These are phyloP conservation scores for Penicillium sclerotigenum DNA, from an alignment of 2,329 filamentous ascomycete species.

Conservation along the genomic window DNA sequence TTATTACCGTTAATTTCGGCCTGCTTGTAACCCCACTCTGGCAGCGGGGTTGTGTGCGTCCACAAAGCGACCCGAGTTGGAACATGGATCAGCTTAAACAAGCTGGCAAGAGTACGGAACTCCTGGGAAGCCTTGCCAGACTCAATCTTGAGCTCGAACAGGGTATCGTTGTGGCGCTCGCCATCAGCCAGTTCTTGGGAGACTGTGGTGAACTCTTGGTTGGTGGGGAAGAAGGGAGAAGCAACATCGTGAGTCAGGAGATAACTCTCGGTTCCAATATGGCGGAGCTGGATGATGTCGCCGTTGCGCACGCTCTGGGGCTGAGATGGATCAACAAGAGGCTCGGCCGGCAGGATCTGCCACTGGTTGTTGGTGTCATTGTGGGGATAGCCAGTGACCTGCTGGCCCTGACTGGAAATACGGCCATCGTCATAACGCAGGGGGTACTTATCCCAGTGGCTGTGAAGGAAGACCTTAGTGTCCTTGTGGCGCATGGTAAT, in stretches of 20 bases:
- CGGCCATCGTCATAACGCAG: slow-evolving; percentile 95
- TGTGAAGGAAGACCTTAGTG: slow-evolving; percentile 93
- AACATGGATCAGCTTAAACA: slow-evolving; percentile 94
- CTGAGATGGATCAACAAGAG: slow-evolving; percentile 51
- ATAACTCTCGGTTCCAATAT: slow-evolving; percentile 78
- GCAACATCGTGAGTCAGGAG: slow-evolving; percentile 95
- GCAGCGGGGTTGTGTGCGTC: slow-evolving; percentile 93
- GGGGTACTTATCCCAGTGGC: slow-evolving; percentile 83
- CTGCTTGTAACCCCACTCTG: slow-evolving; percentile 95
- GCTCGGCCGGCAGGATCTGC: slow-evolving; percentile 74
- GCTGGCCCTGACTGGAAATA: slow-evolving; percentile 95
- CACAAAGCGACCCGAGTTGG: slow-evolving; percentile 98
- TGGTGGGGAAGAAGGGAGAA: slow-evolving; percentile 92
- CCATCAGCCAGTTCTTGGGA: slow-evolving; percentile 67
- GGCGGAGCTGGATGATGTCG: slow-evolving; percentile 80
- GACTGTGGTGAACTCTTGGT: slow-evolving; percentile 95
- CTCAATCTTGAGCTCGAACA: slow-evolving; percentile 91
- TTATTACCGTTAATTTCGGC: slow-evolving; percentile 99
- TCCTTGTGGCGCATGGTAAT: slow-evolving; percentile 94
- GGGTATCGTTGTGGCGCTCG: slow-evolving; percentile 76
- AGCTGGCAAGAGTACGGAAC: slow-evolving; percentile 84
- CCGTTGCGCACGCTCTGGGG: slow-evolving; percentile 73
- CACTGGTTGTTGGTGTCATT: slow-evolving; percentile 99
- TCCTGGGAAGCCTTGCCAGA: slow-evolving; percentile 75
- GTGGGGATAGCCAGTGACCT: slow-evolving; percentile 96